A percentile compares a stretch with the other conserved stretches of the same genome.
These are phyloP conservation scores for Starmerella sp. DNA, from an alignment of 805 yeast genomes.

Conservation along the genomic window DNA sequence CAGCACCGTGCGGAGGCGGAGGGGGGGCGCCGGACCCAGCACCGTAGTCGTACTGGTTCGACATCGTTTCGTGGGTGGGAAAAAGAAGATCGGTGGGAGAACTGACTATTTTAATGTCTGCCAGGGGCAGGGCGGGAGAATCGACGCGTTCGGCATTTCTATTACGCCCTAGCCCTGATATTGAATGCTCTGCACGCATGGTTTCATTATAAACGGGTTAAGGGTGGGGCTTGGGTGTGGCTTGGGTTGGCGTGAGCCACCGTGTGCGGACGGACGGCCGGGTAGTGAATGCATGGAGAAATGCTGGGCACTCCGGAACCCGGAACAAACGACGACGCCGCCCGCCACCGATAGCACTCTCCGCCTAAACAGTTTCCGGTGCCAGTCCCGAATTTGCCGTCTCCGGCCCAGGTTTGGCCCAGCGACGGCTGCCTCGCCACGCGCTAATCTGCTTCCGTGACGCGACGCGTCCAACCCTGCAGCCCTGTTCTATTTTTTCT, in stretches of 20 bases:
- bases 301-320: background rate
- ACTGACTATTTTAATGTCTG: slow-evolving; percentile 4
- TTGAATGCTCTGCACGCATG: background rate
- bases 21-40: slow-evolving; percentile 13
- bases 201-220: background rate
- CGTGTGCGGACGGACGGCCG: background rate
- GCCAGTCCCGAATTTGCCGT: background rate
- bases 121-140: slow-evolving; percentile 5
- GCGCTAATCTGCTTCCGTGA: background rate
- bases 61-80: slow-evolving; percentile 11
- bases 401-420: background rate
- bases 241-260: slow-evolving; percentile 4
- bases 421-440: background rate
- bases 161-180: background rate
- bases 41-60: slow-evolving; percentile 19
- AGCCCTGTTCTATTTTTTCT: slow-evolving; percentile 4
- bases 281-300: background rate
- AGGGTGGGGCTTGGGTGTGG: slow-evolving; percentile 5
- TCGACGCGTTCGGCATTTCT: slow-evolving; percentile 6
- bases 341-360: background rate
- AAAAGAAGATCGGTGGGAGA: background rate
- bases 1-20: slow-evolving; percentile 11
- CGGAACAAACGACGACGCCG: background rate
- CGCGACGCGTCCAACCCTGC: slow-evolving; percentile 5
- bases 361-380: too few relatives aligned